Percentiles rank a stretch among this genome's conserved stretches.
Evolutionary conservation across 2,329 filamentous ascomycete genomes (phyloP).

Genomic region (Lasiodiplodia theobromae): DNA sequence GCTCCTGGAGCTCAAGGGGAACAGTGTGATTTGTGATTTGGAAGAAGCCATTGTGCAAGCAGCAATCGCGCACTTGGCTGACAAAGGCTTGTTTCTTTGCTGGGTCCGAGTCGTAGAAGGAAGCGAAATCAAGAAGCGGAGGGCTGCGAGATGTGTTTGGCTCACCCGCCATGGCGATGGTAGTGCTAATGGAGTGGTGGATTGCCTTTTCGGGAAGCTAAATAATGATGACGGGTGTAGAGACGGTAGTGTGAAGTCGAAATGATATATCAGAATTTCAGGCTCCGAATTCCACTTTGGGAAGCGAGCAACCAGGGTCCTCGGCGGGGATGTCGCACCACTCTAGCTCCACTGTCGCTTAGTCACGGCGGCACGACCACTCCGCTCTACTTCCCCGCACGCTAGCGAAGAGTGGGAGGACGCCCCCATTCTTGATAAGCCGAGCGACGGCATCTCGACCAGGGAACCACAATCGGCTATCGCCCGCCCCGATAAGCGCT

Average conservation of each 20-base stretch:
- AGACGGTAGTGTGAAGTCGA: neutral
- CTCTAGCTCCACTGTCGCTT: constrained; percentile 13
- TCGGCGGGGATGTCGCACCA: neutral
- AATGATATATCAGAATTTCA: neutral
- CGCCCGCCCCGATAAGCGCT: constrained; percentile 3
- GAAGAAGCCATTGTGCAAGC: constrained; percentile 53
- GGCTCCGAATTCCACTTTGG: constrained; percentile 6
- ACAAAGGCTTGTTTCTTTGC: constrained; percentile 39
- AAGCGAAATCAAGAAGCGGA: constrained; percentile 28
- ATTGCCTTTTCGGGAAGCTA: neutral
- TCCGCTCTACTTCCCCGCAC: constrained; percentile 19
- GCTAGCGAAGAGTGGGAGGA: constrained; percentile 23
- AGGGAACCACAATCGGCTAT: neutral
- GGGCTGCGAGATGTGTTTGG: constrained; percentile 26
- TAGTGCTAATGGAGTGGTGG: neutral
- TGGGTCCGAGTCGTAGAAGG: constrained; percentile 39
- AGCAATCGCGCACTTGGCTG: constrained; percentile 40
- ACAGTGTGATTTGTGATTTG: constrained; percentile 54
- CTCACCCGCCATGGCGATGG: constrained; percentile 11
- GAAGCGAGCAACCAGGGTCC: neutral
- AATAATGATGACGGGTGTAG: neutral
- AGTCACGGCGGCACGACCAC: neutral
- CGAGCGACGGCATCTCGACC: neutral
- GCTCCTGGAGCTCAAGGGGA: constrained; percentile 46
- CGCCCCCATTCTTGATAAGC: constrained; percentile 16